Base-by-base conservation (phyloP, 129 eudicot species). In the Helianthus tuberosus region DNA sequence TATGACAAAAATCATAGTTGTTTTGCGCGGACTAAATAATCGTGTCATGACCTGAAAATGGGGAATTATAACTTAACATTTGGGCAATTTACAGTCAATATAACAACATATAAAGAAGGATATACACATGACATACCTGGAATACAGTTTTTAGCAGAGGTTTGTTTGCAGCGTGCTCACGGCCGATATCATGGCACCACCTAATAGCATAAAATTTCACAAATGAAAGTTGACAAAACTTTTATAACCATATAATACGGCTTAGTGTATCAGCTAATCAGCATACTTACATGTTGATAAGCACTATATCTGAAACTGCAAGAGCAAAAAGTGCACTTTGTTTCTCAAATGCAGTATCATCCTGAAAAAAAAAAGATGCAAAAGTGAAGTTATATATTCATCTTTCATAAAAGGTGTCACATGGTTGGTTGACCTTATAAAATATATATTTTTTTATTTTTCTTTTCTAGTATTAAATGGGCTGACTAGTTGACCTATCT, bases 311-410 rank as follows among this genome's bases (percentile, higher is more conserved):
- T 17, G 98, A 93, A 72, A 93, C 97, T 70, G 98, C 98, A 74
- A 93, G 98, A 23, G 97, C 97, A 76, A 93, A 93, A 57, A 93
- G 96, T 12, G 98, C 93, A 88, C 98, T 93, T 76, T 93, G 98
- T 79, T 90, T 93, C 46, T 93, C 98, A 73, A 93, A 93, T 77
- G 98, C 89, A 57, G 98, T 93, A 69, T 93, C 98, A 75, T 93
- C 98, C 98, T 93, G 88, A 72, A 77, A 81, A 36, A 23, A 3
- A 32, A 32, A 25, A 38, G n/a, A 69, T 16, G n/a, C 57, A 71
- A 69, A 74, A 64, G 11, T 64, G 49, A 41, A 47, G 29, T 54
- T 8, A 36, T 70, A 23, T 53, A 20, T 36, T 54, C 36, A 70
- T 29, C 60, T 44, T 70, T 53, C 52, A 70, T 44, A 8, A 54